Conservation (phyloP, 306 rosid species). For the Lathyrus tuberosus region DNA sequence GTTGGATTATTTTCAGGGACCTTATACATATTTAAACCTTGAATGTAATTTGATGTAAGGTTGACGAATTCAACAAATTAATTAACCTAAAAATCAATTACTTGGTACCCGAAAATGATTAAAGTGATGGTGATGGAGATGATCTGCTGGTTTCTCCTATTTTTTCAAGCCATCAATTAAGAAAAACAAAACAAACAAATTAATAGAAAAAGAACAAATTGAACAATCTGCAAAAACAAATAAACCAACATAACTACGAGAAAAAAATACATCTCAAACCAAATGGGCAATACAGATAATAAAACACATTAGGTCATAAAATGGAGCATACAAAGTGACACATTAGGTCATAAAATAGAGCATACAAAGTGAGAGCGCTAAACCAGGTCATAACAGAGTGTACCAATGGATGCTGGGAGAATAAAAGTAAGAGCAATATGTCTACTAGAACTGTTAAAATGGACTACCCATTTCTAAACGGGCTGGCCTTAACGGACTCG, state of each 20-base stretch:
- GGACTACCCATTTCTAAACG: too few relatives aligned
- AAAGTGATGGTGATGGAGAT: not conserved
- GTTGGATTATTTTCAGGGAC: too few relatives aligned
- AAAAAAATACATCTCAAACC: not conserved
- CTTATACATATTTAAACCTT: too few relatives aligned
- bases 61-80: not conserved
- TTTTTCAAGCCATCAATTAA: not conserved
- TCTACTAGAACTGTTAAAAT: too few relatives aligned
- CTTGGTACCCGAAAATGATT: not conserved
- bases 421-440: not conserved
- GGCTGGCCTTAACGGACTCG: too few relatives aligned
- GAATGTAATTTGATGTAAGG: slow-evolving; percentile 20
- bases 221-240: not conserved
- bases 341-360: not conserved
- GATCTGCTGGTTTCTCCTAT: not conserved
- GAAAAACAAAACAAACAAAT: not conserved
- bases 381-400: not conserved
- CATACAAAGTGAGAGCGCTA: not conserved
- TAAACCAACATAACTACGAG: not conserved
- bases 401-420: not conserved
- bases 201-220: not conserved
- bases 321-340: too few relatives aligned
- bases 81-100: not conserved
- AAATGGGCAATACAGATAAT: not conserved
- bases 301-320: not conserved